Base-by-base conservation (phyloP, 73 alveolate species). In the Tetrahymena thermophila region DNA sequence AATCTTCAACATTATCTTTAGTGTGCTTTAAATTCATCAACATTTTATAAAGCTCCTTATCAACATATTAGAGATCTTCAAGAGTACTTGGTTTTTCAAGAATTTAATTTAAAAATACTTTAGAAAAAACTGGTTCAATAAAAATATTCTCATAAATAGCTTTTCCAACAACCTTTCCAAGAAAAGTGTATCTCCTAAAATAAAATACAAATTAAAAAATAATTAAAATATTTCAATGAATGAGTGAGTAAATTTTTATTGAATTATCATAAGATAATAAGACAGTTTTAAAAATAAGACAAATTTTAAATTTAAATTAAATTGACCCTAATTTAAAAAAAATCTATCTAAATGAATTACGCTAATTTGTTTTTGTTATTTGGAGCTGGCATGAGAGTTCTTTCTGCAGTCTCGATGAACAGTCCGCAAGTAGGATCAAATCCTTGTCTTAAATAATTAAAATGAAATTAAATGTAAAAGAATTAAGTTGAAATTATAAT, bases 121-220 rank as follows among this genome's bases (percentile, higher is more conserved):
- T 95, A 11, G 99, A 98, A 94, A 99, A 97, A 85, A 97, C 98
- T 85, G 99, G 98, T 58, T 98, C 99, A 35, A 98, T 35, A 85
- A 97, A 94, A 93, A 98, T 97, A 71, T 98, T 98, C 96, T 98
- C 99, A 96, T 96, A 98, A 96, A 98, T 98, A 40, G 99, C 99
- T 95, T 98, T 98, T 10, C 99, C 99, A 57, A 98, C 96, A 35
- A 98, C 94, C 95, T 97, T 98, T n/a, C 99, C 99, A 38, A 98
- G 93, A 96, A 98, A 98, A 23, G 94, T 98, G 94, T 97, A 98
- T 95, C 97, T 97, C 40, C 95, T 94, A 93, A 96, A 50, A 21
- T 50, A 50, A 50, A 50, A 50, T 21, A 11, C 28, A 15, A 50
- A 14, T 50, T 3, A 50, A 50, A 3, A 50, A 10, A 21, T 21